These are phyloP conservation scores for Rhizophora mangle DNA, from an alignment of 345 rosid species.

Conservation along the genomic window DNA sequence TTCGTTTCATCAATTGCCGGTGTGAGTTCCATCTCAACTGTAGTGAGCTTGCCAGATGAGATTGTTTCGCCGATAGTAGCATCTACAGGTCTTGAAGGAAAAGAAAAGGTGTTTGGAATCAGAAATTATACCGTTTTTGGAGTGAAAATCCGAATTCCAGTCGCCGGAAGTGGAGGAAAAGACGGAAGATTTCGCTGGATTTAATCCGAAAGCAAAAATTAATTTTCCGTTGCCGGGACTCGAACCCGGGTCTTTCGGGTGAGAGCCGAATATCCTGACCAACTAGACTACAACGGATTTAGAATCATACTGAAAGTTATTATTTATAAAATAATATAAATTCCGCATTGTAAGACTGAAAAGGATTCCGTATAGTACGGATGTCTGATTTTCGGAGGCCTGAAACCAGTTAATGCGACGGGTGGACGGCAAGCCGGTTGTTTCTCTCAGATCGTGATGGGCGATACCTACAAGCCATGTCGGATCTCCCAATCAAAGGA, in stretches of 20 bases:
- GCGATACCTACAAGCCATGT: neutral
- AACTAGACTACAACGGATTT: slow-evolving; percentile 45
- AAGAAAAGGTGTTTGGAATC: no score
- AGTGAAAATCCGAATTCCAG: no score
- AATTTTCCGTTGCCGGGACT: slow-evolving; percentile 65
- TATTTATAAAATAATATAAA: no score
- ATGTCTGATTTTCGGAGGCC: neutral
- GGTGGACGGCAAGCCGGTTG: neutral
- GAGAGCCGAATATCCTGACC: slow-evolving; percentile 85
- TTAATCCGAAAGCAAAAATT: no score
- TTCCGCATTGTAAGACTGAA: neutral
- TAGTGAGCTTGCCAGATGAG: no score
- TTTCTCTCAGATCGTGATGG: neutral
- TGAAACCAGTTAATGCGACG: slow-evolving; percentile 14
- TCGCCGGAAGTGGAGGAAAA: no score
- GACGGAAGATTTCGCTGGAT: neutral
- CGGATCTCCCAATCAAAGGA: neutral
- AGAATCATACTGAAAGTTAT: neutral
- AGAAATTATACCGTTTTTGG: no score
- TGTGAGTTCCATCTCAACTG: no score
- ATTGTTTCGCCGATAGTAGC: no score
- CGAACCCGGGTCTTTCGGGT: slow-evolving; percentile 74
- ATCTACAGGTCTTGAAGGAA: no score
- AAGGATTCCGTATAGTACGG: neutral
- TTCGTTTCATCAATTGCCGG: no score